Evolutionary conservation across 306 rosid genomes (phyloP).

Genomic region (Cercis canadensis): DNA sequence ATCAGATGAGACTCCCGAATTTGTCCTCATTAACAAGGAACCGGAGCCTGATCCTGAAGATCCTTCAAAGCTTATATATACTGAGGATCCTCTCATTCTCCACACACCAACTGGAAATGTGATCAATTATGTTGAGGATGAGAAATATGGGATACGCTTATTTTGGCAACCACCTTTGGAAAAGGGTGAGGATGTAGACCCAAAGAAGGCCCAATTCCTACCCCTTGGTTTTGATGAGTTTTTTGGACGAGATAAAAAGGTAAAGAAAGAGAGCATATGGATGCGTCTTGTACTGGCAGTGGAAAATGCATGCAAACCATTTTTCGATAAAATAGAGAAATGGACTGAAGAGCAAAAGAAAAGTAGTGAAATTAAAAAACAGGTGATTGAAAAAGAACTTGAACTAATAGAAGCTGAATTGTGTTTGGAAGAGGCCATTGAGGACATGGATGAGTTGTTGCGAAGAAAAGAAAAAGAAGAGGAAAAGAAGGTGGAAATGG

Average conservation of each 20-base stretch:
- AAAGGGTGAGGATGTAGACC: constrained; percentile 72
- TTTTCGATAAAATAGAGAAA: constrained; percentile 58
- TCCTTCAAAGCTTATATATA: constrained; percentile 72
- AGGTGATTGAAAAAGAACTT: constrained; percentile 61
- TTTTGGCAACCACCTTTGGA: constrained; percentile 88
- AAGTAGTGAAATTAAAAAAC: constrained; percentile 56
- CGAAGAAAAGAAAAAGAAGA: constrained; percentile 73
- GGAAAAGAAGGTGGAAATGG: constrained; percentile 64
- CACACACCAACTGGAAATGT: constrained; percentile 82
- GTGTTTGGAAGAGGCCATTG: constrained; percentile 67
- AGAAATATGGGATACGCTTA: constrained; percentile 74
- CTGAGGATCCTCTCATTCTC: constrained; percentile 82
- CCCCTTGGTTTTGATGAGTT: constrained; percentile 90
- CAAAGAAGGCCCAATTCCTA: constrained; percentile 66
- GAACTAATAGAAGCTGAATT: constrained; percentile 82
- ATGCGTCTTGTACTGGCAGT: constrained; percentile 47
- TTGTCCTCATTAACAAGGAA: constrained; percentile 78
- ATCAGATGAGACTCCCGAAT: constrained; percentile 84
- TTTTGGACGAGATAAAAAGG: constrained; percentile 50
- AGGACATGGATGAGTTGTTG: constrained; percentile 74
- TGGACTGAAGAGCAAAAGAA: constrained; percentile 74
- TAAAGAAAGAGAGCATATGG: constrained; percentile 41
- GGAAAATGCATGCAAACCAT: constrained; percentile 61
- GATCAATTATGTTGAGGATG: constrained; percentile 84
- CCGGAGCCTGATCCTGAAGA: constrained; percentile 91